phyloP scores from a whole-genome alignment of 345 rosid genomes.

The Eucalyptus fibrosa region DNA sequence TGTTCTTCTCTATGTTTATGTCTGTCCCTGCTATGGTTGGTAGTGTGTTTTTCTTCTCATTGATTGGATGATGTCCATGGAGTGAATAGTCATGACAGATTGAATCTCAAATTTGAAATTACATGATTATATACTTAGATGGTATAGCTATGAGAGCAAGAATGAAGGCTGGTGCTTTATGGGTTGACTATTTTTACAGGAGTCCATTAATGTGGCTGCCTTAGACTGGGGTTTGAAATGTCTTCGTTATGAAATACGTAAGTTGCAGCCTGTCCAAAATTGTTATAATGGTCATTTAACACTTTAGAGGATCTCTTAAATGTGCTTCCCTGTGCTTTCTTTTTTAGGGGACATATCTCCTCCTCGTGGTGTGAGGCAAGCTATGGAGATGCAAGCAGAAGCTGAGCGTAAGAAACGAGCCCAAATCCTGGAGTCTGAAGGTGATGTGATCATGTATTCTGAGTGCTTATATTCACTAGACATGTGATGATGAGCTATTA shows the following conservation, averaged over 20 bases:
- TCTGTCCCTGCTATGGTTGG: neutral
- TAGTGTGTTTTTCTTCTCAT: neutral
- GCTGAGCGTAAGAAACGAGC: conserved; percentile 95
- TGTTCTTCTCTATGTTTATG: neutral
- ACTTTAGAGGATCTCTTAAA: neutral
- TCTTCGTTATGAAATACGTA: conserved; percentile 93
- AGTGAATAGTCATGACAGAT: neutral
- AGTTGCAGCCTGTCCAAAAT: neutral
- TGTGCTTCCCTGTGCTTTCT: neutral
- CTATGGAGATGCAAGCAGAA: conserved; percentile 99
- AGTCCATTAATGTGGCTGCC: conserved; percentile 85
- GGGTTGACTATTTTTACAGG: conserved; percentile 29
- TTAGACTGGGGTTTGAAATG: conserved; percentile 89
- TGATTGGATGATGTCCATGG: neutral
- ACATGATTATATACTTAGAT: neutral
- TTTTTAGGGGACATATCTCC: conserved; percentile 94
- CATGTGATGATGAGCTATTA: neutral
- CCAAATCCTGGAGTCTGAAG: conserved; percentile 89
- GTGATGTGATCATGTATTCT: neutral
- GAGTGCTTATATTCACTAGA: neutral
- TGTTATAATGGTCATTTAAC: neutral
- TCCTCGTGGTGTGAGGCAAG: conserved; percentile 78
- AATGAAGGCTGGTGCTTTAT: neutral
- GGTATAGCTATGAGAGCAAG: neutral
- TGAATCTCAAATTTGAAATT: neutral